phyloP scores from a whole-genome alignment of 495 filamentous ascomycete species.

The Penicillium samsonianum region DNA sequence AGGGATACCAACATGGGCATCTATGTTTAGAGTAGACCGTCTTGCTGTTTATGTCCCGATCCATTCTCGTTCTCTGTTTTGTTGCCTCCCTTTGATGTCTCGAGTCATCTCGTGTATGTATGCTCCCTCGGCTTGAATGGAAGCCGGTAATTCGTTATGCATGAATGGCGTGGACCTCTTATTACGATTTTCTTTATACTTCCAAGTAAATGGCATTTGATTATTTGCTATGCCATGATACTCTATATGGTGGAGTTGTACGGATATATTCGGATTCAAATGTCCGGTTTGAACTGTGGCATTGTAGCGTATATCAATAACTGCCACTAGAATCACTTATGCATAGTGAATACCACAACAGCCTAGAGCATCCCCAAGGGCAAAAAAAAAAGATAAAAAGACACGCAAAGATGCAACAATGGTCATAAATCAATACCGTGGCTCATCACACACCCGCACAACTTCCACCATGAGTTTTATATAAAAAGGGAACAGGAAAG shows the following conservation, averaged over 20 bases:
- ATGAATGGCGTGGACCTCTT: constrained; percentile 10
- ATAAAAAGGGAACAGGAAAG: neutral
- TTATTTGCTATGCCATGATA: neutral
- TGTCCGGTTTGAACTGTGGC: neutral
- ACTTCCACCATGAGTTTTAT: constrained; percentile 1
- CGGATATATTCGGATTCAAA: neutral
- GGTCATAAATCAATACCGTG: constrained; percentile 22
- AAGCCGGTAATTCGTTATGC: constrained; percentile 30
- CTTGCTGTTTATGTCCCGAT: constrained; percentile 6
- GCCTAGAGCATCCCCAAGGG: neutral
- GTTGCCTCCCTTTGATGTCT: constrained; percentile 7
- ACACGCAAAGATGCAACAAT: constrained; percentile 22
- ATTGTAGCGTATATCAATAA: constrained; percentile 5
- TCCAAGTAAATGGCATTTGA: neutral
- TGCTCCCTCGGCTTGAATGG: constrained; percentile 21
- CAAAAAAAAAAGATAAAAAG: constrained; percentile 11
- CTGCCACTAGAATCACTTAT: neutral
- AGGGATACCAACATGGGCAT: constrained; percentile 73
- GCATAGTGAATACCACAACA: neutral
- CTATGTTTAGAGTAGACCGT: constrained; percentile 42
- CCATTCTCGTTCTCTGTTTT: constrained; percentile 16
- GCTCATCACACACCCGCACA: constrained; percentile 9
- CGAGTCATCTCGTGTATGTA: constrained; percentile 35
- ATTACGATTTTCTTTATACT: neutral
- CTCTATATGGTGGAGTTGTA: neutral